Base-by-base conservation (phyloP, 257 asterid species). In the Solanum virginianum region DNA sequence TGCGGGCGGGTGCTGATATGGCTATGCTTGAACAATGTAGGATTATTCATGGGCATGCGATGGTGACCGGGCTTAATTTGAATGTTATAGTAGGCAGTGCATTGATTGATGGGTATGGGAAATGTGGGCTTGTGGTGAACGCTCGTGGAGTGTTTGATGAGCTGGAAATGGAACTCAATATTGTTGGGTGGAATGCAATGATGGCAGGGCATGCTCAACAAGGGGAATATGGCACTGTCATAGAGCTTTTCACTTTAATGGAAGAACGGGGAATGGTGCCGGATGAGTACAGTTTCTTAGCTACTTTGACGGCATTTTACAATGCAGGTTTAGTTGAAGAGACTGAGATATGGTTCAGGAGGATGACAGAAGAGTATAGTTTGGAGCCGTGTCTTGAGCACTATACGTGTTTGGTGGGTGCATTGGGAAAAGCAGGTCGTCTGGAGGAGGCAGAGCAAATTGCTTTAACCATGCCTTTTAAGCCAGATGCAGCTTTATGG, bases 401-500 rank as follows among this genome's bases (percentile, higher is more conserved):
- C 86, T 94, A 93, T 43, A 95, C 98, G 1, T 95, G 98, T 87
- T 85, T 94, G 85, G 89, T 90, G 15, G 92, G 91, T 82, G 95
- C 94, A 68, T 13, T 94, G 87, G 98, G 94, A 51, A 90, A 88
- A 84, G 91, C 60, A 1, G 96, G 98, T 22, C 59, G 77, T 85
- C 85, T 93, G 79, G 97, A 91, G 75, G 95, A 92, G 88, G 98
- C 99, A 2, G 97, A 93, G 90, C 90, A 36, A 47, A 80, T 92
- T 69, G 96, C 91, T 84, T 81, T 86, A 68, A 86, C 91, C 36
- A 93, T 96, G 94, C 97, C 97, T 1, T 90, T 88, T 49, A 62
- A 92, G 88, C 96, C 98, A 2, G 99, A 96, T 84, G 95, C 96
- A 66, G 98, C 96, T 26, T 87, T 96, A 12, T 96, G 97, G 98